These are phyloP conservation scores for Croton laevigatus DNA, from an alignment of 441 rosid genomes.

Conservation along the genomic window DNA sequence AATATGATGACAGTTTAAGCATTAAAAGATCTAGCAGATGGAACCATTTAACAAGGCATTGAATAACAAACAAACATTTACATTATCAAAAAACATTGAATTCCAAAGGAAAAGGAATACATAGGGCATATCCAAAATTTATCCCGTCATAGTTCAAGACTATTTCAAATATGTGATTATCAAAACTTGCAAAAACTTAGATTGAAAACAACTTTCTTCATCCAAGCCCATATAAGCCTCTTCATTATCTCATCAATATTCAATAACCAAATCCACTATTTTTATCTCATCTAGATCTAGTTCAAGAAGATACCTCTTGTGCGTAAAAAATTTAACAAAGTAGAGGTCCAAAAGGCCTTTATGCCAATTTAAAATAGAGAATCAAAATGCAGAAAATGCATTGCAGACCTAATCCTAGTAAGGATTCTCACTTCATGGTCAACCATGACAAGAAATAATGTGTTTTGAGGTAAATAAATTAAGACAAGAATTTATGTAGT, in stretches of 20 bases:
- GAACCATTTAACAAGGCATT: neutral
- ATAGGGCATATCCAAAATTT: neutral
- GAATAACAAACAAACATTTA: neutral
- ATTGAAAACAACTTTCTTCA: neutral
- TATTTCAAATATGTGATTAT: neutral
- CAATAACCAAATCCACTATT: neutral
- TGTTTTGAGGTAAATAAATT: conserved; percentile 5
- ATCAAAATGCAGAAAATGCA: neutral
- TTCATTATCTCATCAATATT: neutral
- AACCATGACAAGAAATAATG: neutral
- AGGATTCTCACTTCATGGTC: neutral
- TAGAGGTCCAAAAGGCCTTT: neutral
- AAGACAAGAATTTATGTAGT: conserved; percentile 9
- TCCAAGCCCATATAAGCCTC: neutral
- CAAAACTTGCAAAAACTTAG: neutral
- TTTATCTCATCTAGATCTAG: neutral
- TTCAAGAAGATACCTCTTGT: neutral
- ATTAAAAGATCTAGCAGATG: neutral
- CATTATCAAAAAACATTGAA: neutral
- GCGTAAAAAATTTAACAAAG: neutral
- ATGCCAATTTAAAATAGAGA: neutral
- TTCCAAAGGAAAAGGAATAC: neutral
- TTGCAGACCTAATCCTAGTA: neutral
- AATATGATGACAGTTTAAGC: conserved; percentile 3
- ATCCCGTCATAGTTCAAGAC: neutral